These are phyloP conservation scores for Lentinus brumalis DNA, from an alignment of 768 basidiomycete genomes.

Conservation along the genomic window DNA sequence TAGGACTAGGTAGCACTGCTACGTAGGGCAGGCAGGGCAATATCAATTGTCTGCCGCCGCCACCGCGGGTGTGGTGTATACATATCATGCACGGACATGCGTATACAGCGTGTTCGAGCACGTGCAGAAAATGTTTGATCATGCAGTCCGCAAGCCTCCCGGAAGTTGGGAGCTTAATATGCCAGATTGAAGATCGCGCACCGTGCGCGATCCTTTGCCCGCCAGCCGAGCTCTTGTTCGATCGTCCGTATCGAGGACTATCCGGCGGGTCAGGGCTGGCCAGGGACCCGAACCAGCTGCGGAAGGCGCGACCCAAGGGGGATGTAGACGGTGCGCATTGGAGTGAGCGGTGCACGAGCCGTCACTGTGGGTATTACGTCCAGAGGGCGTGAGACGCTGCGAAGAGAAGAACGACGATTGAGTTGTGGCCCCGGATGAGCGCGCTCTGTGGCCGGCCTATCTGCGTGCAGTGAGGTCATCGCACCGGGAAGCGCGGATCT, in stretches of 20 bases:
- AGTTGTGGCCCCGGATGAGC: neutral
- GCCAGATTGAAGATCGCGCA: neutral
- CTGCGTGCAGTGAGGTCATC: neutral
- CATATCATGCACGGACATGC: constrained; percentile 27
- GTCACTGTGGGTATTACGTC: neutral
- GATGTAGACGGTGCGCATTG: neutral
- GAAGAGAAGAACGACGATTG: neutral
- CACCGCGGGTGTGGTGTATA: constrained; percentile 1
- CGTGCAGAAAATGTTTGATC: constrained; percentile 21
- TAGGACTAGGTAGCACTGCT: neutral
- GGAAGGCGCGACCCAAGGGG: neutral
- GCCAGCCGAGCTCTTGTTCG: neutral
- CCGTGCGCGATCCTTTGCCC: neutral
- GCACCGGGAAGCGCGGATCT: neutral
- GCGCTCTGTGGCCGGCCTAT: neutral
- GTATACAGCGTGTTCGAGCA: constrained; percentile 32
- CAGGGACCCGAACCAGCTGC: too few species aligned
- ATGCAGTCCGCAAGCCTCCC: neutral
- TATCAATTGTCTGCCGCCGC: constrained; percentile 1
- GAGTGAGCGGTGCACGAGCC: neutral
- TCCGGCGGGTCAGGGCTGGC: neutral
- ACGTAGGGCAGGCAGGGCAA: neutral
- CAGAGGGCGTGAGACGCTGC: neutral
- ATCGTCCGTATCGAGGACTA: neutral
- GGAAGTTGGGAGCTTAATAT: neutral